Evolutionary conservation across 2,329 filamentous ascomycete genomes (phyloP), one percentile per base, ranked within the genome.

Genomic region (Exophiala oligosperma): DNA sequence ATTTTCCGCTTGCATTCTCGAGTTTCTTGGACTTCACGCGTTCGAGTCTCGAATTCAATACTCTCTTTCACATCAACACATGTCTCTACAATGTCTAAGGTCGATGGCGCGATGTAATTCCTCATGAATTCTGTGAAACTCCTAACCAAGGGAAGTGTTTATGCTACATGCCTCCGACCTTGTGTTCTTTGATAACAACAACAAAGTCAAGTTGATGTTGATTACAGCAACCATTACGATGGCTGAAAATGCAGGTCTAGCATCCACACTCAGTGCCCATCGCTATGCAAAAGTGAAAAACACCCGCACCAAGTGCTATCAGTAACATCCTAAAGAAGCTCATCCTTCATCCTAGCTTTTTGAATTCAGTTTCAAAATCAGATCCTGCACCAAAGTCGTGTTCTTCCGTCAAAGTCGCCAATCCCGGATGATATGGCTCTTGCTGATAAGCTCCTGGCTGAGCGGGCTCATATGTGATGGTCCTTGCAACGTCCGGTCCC

Each of bases 401-500:
- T 41, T 67, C 56, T 60, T 71, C 67, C 67, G 74, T 59, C 65
- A 71, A 56, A 41, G 72, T 68, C 55, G 77, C 67, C 54, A 70
- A 54, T 6, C 63, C 66, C 7, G 65, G 64, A 52, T 70, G 68
- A 49, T 67, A 70, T 59, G 60, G 52, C 41, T 54, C 61, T 23
- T 11, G 54, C 37, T 66, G 56, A 29, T 67, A 67, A n/a, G 35
- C 49, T 23, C 60, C 44, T 32, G 59, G 51, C n/a, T 59, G 52
- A 11, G 44, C 56, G 24, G 63, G 50, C 17, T 66, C 65, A 41
- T 68, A 66, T 28, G 61, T 55, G 49, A 66, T 62, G 41, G 52
- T 54, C 38, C 55, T 47, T 11, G 62, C 44, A 21, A 53, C 55
- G 26, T 63, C 59, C 28, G 64, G 43, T 67, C 67, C 68, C 66